Evolutionary conservation across 2,329 filamentous ascomycete genomes (phyloP).

Genomic region (Monosporascus sp.): DNA sequence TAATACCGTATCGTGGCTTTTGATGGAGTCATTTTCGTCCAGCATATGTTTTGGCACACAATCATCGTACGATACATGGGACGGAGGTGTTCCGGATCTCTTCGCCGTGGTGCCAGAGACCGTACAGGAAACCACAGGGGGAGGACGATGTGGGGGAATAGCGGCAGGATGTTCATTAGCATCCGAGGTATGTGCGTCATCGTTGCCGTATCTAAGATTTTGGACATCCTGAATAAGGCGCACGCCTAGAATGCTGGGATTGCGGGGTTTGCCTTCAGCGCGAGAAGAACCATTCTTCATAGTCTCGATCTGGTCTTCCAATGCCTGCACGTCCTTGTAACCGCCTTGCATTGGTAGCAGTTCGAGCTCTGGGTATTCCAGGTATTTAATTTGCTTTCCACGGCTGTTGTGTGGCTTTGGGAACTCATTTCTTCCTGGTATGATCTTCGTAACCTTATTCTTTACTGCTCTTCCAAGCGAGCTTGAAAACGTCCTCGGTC

Average conservation of each 20-base stretch:
- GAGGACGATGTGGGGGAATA: not conserved
- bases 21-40: slow-evolving; percentile 15
- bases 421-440: slow-evolving; percentile 6
- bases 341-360: slow-evolving; percentile 26
- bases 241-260: slow-evolving; percentile 11
- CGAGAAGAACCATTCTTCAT: slow-evolving; percentile 30
- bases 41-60: slow-evolving; percentile 22
- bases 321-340: slow-evolving; percentile 26
- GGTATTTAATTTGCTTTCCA: slow-evolving; percentile 7
- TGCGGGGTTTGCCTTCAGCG: slow-evolving; percentile 12
- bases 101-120: not conserved
- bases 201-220: slow-evolving; percentile 13
- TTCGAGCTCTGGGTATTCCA: slow-evolving; percentile 33
- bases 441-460: slow-evolving; percentile 18
- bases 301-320: slow-evolving; percentile 25
- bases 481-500: slow-evolving; percentile 17
- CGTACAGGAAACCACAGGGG: not conserved
- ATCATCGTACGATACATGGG: slow-evolving; percentile 20
- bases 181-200: slow-evolving; percentile 1
- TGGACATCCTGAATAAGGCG: slow-evolving; percentile 23
- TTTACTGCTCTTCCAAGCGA: slow-evolving; percentile 20
- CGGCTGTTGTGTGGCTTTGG: slow-evolving; percentile 1
- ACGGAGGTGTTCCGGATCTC: slow-evolving; percentile 9
- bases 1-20: slow-evolving; percentile 1
- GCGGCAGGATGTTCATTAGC: slow-evolving; percentile 1